A percentile compares a stretch with the other conserved stretches of the same genome.
Conservation (phyloP, 345 rosid species). For the Leavenworthia alabamica region DNA sequence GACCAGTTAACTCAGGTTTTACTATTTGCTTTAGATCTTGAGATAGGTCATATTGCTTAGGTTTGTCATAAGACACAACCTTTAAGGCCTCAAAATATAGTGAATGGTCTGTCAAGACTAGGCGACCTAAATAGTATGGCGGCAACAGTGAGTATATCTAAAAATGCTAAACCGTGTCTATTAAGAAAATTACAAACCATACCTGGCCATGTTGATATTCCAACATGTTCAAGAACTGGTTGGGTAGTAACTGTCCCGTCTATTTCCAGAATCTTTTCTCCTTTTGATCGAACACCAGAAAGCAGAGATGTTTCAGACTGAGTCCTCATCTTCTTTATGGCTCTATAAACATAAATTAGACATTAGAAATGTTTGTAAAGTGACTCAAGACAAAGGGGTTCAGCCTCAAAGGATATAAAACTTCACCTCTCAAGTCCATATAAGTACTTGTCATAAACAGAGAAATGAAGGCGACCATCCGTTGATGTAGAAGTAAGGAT, state of each 20-base stretch:
- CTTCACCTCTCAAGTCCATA: constrained; percentile 72
- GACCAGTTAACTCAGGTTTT: constrained; percentile 89
- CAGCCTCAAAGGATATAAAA: no score
- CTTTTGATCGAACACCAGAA: constrained; percentile 55
- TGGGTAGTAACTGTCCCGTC: constrained; percentile 92
- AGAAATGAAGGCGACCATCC: constrained; percentile 65
- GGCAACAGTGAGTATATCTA: no score
- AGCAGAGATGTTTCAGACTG: constrained; percentile 82
- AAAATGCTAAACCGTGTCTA: not conserved
- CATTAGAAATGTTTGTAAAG: no score
- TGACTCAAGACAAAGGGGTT: no score
- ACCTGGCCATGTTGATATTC: constrained; percentile 96
- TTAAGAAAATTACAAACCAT: no score
- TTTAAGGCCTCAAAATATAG: constrained; percentile 81
- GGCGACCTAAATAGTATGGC: no score
- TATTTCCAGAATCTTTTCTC: constrained; percentile 76
- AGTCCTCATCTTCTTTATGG: constrained; percentile 67
- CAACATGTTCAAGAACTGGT: constrained; percentile 99
- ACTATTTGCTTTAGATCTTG: constrained; percentile 80
- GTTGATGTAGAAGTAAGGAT: constrained; percentile 51
- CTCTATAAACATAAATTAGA: no score
- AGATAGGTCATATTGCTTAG: constrained; percentile 74
- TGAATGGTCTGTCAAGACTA: constrained; percentile 82
- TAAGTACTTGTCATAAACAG: constrained; percentile 73
- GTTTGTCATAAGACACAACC: constrained; percentile 81